These are phyloP conservation scores for Termitomyces sp. DNA, from an alignment of 768 basidiomycete species.

Conservation along the genomic window DNA sequence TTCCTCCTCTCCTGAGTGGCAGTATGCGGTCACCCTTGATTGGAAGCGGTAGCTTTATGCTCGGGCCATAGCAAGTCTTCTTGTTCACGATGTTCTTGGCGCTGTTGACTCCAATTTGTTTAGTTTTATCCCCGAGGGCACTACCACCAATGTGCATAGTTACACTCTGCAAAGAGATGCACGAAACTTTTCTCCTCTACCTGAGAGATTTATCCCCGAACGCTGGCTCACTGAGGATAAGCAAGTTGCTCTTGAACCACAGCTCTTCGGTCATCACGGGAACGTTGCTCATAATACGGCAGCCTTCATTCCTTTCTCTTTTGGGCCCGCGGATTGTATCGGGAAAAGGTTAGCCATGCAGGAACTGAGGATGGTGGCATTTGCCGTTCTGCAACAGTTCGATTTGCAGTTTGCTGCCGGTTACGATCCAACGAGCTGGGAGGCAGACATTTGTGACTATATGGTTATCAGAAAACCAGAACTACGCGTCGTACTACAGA, in stretches of 20 bases:
- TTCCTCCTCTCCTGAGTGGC: not conserved
- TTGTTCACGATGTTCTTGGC: no score
- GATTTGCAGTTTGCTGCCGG: constrained; percentile 22
- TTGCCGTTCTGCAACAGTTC: constrained; percentile 24
- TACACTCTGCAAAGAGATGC: not conserved
- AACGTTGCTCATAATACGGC: constrained; percentile 17
- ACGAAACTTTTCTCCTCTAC: not conserved
- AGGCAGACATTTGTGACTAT: constrained; percentile 22
- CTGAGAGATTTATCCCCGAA: constrained; percentile 32
- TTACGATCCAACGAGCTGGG: constrained; percentile 21
- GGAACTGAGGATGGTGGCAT: constrained; percentile 28
- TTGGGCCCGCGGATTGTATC: constrained; percentile 47
- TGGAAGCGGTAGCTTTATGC: not conserved
- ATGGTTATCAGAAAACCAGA: constrained; percentile 27
- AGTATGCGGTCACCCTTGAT: not conserved
- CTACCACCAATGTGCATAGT: not conserved
- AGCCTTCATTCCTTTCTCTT: constrained; percentile 34
- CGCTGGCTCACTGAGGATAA: constrained; percentile 26
- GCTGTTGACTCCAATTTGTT: not conserved
- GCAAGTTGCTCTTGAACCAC: constrained; percentile 15
- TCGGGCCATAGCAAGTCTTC: not conserved
- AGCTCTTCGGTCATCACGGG: constrained; percentile 11
- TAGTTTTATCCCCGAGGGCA: not conserved
- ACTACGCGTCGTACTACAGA: constrained; percentile 16
- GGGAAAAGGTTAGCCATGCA: constrained; percentile 33